phyloP scores from a whole-genome alignment of 2,329 filamentous ascomycete genomes.

The Alternaria incomplexa region DNA sequence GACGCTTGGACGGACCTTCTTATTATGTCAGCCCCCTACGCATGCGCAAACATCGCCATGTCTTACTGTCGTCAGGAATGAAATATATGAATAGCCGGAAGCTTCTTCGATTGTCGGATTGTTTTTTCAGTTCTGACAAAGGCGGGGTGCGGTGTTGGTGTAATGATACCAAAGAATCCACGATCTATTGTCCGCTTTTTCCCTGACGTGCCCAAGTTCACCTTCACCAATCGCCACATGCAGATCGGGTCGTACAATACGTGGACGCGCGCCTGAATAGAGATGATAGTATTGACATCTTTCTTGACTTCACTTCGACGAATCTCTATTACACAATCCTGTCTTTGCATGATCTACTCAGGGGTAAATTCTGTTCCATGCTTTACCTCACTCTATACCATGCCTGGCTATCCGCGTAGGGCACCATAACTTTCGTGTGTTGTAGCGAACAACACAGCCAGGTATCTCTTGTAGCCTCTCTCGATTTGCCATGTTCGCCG shows the following conservation, averaged over 20 bases:
- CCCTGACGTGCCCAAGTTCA: slow-evolving; percentile 5
- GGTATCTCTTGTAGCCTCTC: not conserved
- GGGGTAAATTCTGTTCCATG: not conserved
- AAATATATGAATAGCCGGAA: not conserved
- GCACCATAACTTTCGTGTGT: not conserved
- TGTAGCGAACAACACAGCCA: not conserved
- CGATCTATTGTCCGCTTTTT: slow-evolving; percentile 7
- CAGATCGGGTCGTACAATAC: not conserved
- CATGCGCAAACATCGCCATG: slow-evolving; percentile 15
- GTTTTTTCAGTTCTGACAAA: not conserved
- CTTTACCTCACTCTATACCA: not conserved
- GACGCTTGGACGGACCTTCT: slow-evolving; percentile 25
- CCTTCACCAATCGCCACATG: slow-evolving; percentile 1
- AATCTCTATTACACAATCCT: not conserved
- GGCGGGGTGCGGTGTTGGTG: not conserved
- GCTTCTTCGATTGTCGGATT: not conserved
- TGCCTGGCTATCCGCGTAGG: not conserved
- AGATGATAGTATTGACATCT: not conserved
- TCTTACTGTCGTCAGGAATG: not conserved
- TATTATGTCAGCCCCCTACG: slow-evolving; percentile 26
- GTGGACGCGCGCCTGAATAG: not conserved
- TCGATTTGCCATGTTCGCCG: not conserved
- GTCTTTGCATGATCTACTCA: not conserved
- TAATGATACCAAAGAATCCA: not conserved
- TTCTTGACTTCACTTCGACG: not conserved